These are phyloP conservation scores for Phytophthora gonapodyides DNA, from an alignment of 352 stramenopile species.

Conservation along the genomic window DNA sequence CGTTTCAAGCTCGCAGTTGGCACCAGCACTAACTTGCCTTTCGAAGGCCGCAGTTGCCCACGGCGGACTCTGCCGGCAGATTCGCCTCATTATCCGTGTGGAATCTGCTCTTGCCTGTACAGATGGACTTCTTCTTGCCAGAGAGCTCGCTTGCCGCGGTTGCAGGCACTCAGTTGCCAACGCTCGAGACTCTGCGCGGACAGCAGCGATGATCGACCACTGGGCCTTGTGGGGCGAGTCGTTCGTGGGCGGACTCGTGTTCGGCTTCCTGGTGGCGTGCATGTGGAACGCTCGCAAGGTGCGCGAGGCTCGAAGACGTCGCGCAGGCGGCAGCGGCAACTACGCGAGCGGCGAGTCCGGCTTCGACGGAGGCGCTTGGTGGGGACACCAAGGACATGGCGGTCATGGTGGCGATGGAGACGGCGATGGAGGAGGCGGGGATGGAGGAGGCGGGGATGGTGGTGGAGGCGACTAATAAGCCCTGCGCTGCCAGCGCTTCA, in stretches of 20 bases:
- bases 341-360: neutral
- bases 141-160: neutral
- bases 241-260: conserved; percentile 4
- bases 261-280: conserved; percentile 7
- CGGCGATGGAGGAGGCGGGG: no score
- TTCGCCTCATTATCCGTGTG: no score
- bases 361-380: conserved; percentile 1
- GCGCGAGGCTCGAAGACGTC: neutral
- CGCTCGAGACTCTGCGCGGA: neutral
- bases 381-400: neutral
- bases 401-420: neutral
- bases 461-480: neutral
- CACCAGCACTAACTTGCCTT: neutral
- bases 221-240: neutral
- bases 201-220: neutral
- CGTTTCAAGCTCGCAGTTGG: neutral
- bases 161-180: conserved; percentile 5
- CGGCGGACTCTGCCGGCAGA: neutral
- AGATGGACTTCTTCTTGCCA: conserved; percentile 1
- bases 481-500: neutral
- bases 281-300: neutral
- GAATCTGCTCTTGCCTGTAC: neutral
- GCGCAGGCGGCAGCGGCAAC: neutral
- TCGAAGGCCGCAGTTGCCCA: neutral
- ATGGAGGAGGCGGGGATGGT: neutral